A percentile compares a stretch with the other conserved stretches of the same genome.
Evolutionary conservation across 805 yeast species (phyloP).

Genomic region (Cyberlindnera veronae): DNA sequence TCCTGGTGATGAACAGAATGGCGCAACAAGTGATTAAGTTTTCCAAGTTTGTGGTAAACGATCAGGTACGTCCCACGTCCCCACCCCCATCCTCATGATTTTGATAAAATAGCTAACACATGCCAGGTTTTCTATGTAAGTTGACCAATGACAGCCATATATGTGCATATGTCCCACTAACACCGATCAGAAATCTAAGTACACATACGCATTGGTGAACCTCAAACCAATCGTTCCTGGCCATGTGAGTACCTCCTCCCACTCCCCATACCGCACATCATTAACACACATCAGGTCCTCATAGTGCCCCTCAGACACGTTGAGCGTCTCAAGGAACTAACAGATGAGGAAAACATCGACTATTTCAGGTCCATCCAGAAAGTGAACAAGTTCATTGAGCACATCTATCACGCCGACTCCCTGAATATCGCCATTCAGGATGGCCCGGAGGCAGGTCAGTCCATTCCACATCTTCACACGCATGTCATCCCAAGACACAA

Average conservation of each 20-base stretch:
- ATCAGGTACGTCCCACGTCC: slow-evolving; percentile 52
- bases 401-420: slow-evolving; percentile 73
- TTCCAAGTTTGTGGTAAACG: slow-evolving; percentile 50
- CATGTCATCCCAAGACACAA: slow-evolving; percentile 85
- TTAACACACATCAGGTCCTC: slow-evolving; percentile 35
- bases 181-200: slow-evolving; percentile 45
- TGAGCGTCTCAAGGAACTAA: slow-evolving; percentile 63
- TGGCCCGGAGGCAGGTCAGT: slow-evolving; percentile 94
- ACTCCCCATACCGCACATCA: slow-evolving; percentile 11
- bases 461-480: slow-evolving; percentile 93
- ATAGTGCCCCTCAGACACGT: slow-evolving; percentile 79
- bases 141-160: too few relatives aligned
- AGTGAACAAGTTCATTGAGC: slow-evolving; percentile 63
- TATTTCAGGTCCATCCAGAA: slow-evolving; percentile 73
- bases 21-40: slow-evolving; percentile 35
- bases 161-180: too few relatives aligned
- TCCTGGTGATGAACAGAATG: slow-evolving; percentile 6
- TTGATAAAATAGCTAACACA: background rate
- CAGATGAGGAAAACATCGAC: slow-evolving; percentile 69
- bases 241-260: slow-evolving; percentile 44
- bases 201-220: slow-evolving; percentile 84
- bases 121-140: slow-evolving; percentile 12
- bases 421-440: slow-evolving; percentile 92
- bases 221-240: slow-evolving; percentile 92
- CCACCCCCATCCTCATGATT: too few relatives aligned